Percentiles rank a stretch among this genome's conserved stretches.
These are phyloP conservation scores for Beauveria brongniartii DNA, from an alignment of 2,329 filamentous ascomycete genomes.

Conservation along the genomic window DNA sequence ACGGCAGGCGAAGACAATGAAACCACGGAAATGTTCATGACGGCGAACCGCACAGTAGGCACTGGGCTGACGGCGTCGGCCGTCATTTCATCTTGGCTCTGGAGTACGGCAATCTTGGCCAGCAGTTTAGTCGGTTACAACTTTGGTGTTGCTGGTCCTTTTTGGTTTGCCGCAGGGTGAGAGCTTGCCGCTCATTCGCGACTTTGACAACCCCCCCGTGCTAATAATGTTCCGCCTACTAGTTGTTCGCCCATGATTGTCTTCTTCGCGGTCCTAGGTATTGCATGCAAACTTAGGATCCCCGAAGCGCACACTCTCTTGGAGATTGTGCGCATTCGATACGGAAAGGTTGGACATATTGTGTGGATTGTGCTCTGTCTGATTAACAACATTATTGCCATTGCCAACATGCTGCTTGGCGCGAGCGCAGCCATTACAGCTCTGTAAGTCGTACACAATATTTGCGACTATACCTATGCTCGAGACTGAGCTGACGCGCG, in stretches of 20 bases:
- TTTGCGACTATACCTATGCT: no score
- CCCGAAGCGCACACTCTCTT: constrained; percentile 46
- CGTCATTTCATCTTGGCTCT: constrained; percentile 47
- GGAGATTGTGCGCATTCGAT: constrained; percentile 44
- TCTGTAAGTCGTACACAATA: constrained; percentile 18
- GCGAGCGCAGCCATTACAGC: constrained; percentile 27
- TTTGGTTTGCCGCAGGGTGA: constrained; percentile 48
- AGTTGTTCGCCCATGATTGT: constrained; percentile 46
- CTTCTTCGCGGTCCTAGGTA: constrained; percentile 43
- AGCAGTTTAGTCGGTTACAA: constrained; percentile 43
- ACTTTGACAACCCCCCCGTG: no score
- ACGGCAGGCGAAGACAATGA: constrained; percentile 43
- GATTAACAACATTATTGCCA: constrained; percentile 46
- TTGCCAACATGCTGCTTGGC: constrained; percentile 43
- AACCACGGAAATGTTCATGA: constrained; percentile 49
- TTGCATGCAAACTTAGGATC: constrained; percentile 43
- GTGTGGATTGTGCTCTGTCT: constrained; percentile 44
- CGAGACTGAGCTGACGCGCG: constrained; percentile 1
- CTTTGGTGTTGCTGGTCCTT: constrained; percentile 46
- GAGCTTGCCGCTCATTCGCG: background rate
- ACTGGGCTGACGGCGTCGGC: constrained; percentile 45
- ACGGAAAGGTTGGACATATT: constrained; percentile 38
- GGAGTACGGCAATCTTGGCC: constrained; percentile 44
- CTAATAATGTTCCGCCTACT: background rate
- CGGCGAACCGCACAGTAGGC: constrained; percentile 41